Evolutionary conservation across 345 rosid species (phyloP).

Genomic region (Litchi chinensis): DNA sequence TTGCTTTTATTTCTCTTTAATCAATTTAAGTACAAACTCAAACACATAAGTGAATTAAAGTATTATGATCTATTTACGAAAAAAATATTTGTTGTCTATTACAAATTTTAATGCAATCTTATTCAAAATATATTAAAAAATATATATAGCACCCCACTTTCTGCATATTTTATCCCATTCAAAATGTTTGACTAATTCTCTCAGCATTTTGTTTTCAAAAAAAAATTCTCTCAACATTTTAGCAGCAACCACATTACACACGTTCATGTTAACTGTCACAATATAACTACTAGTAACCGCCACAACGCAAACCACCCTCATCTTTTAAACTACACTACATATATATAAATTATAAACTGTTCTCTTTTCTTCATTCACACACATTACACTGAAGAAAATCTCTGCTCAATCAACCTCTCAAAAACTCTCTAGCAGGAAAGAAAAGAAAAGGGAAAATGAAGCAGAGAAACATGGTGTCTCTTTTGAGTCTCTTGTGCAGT

Average conservation of each 20-base stretch:
- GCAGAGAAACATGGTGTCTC: conserved; percentile 20
- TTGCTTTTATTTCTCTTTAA: too few species aligned
- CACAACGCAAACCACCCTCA: not conserved
- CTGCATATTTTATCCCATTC: not conserved
- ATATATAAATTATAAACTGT: not conserved
- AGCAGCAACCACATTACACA: not conserved
- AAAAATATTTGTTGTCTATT: not conserved
- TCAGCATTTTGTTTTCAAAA: not conserved
- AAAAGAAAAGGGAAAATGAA: not conserved
- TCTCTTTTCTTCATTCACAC: not conserved
- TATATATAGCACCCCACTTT: not conserved
- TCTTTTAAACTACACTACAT: not conserved
- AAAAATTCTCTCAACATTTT: not conserved
- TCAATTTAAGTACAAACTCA: too few species aligned
- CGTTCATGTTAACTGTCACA: not conserved
- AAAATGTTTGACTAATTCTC: not conserved
- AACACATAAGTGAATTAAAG: not conserved
- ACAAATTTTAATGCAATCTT: too few species aligned
- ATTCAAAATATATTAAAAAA: too few species aligned
- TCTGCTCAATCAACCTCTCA: not conserved
- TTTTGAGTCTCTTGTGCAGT: not conserved
- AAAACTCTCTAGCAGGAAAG: not conserved
- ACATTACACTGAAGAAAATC: too few species aligned
- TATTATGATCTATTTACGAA: too few species aligned
- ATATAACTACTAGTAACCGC: conserved; percentile 26